Conservation (phyloP, 2,329 filamentous ascomycete genomes). For the Ceratocystis papillata region DNA sequence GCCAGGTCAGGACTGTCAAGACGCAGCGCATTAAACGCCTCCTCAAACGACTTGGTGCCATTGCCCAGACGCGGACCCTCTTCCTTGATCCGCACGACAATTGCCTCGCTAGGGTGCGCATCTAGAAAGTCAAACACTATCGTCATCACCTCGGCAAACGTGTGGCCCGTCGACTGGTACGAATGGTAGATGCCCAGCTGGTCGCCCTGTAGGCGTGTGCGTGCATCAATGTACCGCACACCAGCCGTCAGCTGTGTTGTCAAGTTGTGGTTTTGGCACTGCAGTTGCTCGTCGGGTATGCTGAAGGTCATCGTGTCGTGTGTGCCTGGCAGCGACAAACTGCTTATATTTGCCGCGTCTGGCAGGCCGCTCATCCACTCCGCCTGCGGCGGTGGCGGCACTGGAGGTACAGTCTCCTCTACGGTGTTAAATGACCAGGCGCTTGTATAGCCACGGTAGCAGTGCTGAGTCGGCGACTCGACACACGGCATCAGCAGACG, state of each 20-base stretch:
- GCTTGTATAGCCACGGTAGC: conserved; percentile 32
- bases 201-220: conserved; percentile 36
- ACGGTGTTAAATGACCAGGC: conserved; percentile 37
- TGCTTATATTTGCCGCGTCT: conserved; percentile 35
- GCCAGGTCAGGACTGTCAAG: conserved; percentile 31
- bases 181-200: conserved; percentile 41
- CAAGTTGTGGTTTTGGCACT: conserved; percentile 42
- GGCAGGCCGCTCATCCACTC: conserved; percentile 38
- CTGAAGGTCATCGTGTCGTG: conserved; percentile 44
- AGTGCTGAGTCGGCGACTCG: conserved; percentile 26
- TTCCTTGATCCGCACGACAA: conserved; percentile 43
- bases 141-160: conserved; percentile 35
- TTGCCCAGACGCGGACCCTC: conserved; percentile 32
- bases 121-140: conserved; percentile 40
- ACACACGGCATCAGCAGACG: conserved; percentile 28
- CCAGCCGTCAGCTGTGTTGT: conserved; percentile 38
- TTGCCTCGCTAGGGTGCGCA: conserved; percentile 36
- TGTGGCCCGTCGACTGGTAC: conserved; percentile 37
- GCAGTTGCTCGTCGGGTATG: conserved; percentile 31
- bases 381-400: conserved; percentile 26
- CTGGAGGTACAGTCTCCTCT: conserved; percentile 25
- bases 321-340: conserved; percentile 42
- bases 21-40: conserved; percentile 37
- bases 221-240: conserved; percentile 42
- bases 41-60: conserved; percentile 36